A percentile compares a stretch with the other conserved stretches of the same genome.
Evolutionary conservation across 495 filamentous ascomycete genomes (phyloP).

Genomic region (Hypoxylon subgilvum): DNA sequence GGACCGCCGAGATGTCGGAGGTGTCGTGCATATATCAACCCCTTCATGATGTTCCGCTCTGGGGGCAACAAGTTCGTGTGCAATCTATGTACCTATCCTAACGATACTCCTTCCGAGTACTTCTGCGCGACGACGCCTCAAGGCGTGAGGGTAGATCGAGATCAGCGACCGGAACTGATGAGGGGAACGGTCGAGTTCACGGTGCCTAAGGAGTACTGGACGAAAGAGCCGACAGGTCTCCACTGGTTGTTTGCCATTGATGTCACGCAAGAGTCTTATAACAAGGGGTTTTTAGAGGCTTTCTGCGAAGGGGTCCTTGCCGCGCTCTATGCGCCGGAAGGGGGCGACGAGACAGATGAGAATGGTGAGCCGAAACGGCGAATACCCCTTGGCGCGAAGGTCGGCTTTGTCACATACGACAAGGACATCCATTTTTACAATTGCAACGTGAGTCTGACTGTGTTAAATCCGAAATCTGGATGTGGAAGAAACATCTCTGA

Average conservation of each 20-base stretch:
- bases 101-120: constrained; percentile 91
- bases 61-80: constrained; percentile 97
- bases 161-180: constrained; percentile 86
- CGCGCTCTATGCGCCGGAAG: constrained; percentile 76
- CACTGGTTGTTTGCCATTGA: constrained; percentile 92
- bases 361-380: constrained; percentile 62
- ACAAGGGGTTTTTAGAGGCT: constrained; percentile 85
- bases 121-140: constrained; percentile 88
- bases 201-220: constrained; percentile 98
- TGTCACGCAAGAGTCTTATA: constrained; percentile 85
- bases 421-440: constrained; percentile 98
- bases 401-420: constrained; percentile 95
- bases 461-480: too few species aligned
- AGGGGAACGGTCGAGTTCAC: constrained; percentile 93
- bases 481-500: constrained; percentile 8
- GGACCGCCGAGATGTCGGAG: constrained; percentile 92
- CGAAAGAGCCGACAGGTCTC: constrained; percentile 87
- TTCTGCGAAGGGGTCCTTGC: constrained; percentile 88
- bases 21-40: constrained; percentile 97
- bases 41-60: constrained; percentile 95
- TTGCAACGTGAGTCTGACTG: constrained; percentile 68
- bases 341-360: constrained; percentile 59
- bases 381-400: constrained; percentile 79
- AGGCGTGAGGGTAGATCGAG: constrained; percentile 84
- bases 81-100: constrained; percentile 97